These are phyloP conservation scores for Tolypocladium ovalisporum DNA, from an alignment of 2,329 filamentous ascomycete species.

Conservation along the genomic window DNA sequence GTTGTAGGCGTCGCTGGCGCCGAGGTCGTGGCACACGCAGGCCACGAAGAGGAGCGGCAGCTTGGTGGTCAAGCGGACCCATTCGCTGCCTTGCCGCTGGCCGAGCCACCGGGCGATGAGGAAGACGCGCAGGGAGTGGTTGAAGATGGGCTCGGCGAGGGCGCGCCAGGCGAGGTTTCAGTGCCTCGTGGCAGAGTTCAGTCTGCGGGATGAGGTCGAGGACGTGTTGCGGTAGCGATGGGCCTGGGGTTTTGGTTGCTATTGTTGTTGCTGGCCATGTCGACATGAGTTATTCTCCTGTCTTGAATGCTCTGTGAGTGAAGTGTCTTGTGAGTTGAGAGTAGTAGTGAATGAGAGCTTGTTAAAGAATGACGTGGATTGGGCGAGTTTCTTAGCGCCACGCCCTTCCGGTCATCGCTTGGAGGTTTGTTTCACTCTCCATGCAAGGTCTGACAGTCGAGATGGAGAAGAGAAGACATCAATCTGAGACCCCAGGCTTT, in stretches of 20 bases:
- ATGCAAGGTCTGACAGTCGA: no score
- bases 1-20: constrained; percentile 17
- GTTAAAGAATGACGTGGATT: neutral
- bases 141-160: constrained; percentile 16
- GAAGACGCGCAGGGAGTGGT: constrained; percentile 18
- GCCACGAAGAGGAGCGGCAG: constrained; percentile 20
- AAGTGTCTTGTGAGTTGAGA: neutral
- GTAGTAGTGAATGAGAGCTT: neutral
- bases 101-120: constrained; percentile 13
- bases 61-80: constrained; percentile 1
- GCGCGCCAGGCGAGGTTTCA: constrained; percentile 7
- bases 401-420: neutral
- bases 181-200: constrained; percentile 7
- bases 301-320: neutral
- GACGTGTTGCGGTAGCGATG: neutral
- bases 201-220: constrained; percentile 5
- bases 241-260: neutral
- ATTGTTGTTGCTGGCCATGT: neutral
- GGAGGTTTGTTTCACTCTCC: no score
- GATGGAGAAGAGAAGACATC: no score
- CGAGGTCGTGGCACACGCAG: constrained; percentile 24
- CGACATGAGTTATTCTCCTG: neutral
- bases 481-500: no score
- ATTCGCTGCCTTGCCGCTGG: constrained; percentile 8
- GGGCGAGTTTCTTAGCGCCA: neutral